A percentile compares a stretch with the other conserved stretches of the same genome.
Conservation (phyloP, 306 rosid species). For the Fragaria nilgerrensis region DNA sequence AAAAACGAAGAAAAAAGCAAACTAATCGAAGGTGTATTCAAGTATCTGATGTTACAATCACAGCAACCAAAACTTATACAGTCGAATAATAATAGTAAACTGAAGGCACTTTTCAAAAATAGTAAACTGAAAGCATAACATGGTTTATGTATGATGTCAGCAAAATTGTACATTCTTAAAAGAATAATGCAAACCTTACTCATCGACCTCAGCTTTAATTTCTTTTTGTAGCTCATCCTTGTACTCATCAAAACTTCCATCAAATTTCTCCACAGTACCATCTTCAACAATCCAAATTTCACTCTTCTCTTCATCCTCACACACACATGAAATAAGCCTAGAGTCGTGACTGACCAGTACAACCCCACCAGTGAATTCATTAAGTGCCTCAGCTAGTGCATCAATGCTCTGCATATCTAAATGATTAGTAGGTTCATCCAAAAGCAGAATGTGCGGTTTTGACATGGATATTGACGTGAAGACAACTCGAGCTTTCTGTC, state of each 20-base stretch:
- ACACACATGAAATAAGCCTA: slow-evolving; percentile 66
- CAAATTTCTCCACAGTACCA: slow-evolving; percentile 46
- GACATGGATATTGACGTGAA: slow-evolving; percentile 86
- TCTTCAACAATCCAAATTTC: slow-evolving; percentile 30
- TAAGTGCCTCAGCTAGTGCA: slow-evolving; percentile 65
- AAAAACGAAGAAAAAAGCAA: not conserved
- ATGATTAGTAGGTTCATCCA: slow-evolving; percentile 83
- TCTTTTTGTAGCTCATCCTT: slow-evolving; percentile 51
- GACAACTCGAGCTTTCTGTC: slow-evolving; percentile 68
- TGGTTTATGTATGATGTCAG: not conserved
- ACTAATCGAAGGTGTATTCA: not conserved
- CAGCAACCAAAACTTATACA: not conserved
- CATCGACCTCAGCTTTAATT: slow-evolving; percentile 59
- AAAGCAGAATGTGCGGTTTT: slow-evolving; percentile 21
- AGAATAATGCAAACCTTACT: slow-evolving; percentile 26
- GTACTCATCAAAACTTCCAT: slow-evolving; percentile 55
- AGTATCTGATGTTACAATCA: not conserved
- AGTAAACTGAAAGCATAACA: not conserved
- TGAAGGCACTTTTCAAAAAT: not conserved
- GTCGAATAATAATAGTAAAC: not conserved
- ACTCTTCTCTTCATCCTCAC: slow-evolving; percentile 72
- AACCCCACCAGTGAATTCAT: slow-evolving; percentile 76
- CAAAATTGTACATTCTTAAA: not conserved
- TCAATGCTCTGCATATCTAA: slow-evolving; percentile 80
- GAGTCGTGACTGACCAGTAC: slow-evolving; percentile 80